Conservation (phyloP, 768 basidiomycete genomes). For the Mycena leptocephala region DNA sequence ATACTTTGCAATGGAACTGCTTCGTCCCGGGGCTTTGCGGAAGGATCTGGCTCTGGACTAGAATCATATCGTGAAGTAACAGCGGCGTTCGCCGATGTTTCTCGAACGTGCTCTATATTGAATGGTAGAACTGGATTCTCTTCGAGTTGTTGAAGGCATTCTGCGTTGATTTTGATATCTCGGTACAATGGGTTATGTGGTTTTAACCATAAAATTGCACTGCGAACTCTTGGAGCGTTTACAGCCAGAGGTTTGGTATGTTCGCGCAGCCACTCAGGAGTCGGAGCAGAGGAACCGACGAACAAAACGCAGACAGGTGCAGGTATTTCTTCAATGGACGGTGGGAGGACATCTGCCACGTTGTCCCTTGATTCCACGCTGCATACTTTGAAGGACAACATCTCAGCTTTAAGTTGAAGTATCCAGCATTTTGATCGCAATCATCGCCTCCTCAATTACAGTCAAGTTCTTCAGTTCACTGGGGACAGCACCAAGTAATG, state of each 20-base stretch:
- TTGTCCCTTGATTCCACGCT: too few species aligned
- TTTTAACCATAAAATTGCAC: background rate
- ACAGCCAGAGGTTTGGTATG: background rate
- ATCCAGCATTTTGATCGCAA: too few species aligned
- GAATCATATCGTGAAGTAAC: constrained; percentile 1
- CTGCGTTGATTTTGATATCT: background rate
- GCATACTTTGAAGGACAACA: too few species aligned
- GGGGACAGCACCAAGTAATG: too few species aligned
- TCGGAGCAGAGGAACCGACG: background rate
- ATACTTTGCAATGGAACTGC: constrained; percentile 17
- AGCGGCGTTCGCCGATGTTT: background rate
- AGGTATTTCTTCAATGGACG: too few species aligned
- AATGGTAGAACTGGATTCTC: constrained; percentile 12
- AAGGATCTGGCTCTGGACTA: background rate
- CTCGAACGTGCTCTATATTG: constrained; percentile 1
- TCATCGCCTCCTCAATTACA: too few species aligned
- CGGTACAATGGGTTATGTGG: background rate
- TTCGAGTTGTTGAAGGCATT: background rate
- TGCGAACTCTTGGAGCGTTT: background rate
- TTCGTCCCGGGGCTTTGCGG: background rate
- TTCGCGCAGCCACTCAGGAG: background rate
- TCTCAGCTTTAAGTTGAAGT: too few species aligned
- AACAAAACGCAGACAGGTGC: too few species aligned
- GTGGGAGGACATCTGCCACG: too few species aligned
- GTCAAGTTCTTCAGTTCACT: too few species aligned